Evolutionary conservation across 2,329 filamentous ascomycete genomes (phyloP), one percentile per base, ranked within the genome.

Genomic region (Ophiognomonia clavigignenti-juglandacearum): DNA sequence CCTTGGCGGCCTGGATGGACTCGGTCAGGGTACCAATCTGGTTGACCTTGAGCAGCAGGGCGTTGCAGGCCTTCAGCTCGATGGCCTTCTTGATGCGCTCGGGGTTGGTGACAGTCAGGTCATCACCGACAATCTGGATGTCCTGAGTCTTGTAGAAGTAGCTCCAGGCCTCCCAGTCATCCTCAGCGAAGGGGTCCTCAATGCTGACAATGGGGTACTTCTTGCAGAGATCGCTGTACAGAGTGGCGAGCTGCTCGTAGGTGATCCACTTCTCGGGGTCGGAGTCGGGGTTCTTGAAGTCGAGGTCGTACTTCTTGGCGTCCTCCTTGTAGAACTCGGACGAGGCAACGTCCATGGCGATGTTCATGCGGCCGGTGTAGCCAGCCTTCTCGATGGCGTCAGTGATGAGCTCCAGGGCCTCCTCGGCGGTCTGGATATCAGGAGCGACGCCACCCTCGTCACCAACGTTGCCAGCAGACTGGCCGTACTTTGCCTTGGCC

Each of bases 141-240:
- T 96, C 85, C 67, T 89, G 90, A 63, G 88, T 93, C 87, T 96
- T 96, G 86, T 86, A 96, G 86, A 97, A 98, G 85, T 97, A 96
- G 83, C 88, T 95, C 93, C 93, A 98, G 54, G 93, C 93, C 83
- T 97, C 92, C 93, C 93, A 98, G 80, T 98, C 93, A 65, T 97
- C 93, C 83, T 98, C 93, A 57, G 89, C 92, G 75, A 98, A 98
- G 68, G 93, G 93, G 71, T 98, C 93, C 78, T 98, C 93, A 62
- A 98, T 97, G 72, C 83, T 88, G 75, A 97, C 89, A 65, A 98
- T 98, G 64, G 93, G 92, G 79, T 98, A 98, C 78, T 96, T 96
- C 80, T 84, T 80, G 68, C 81, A 79, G 53, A 98, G 84, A 39
- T 83, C 77, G 70, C 87, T 82, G 85, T 98, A 97, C 63, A 95